Evolutionary conservation across 129 eudicot species (phyloP).

Genomic region (Gnaphalium uliginosum): DNA sequence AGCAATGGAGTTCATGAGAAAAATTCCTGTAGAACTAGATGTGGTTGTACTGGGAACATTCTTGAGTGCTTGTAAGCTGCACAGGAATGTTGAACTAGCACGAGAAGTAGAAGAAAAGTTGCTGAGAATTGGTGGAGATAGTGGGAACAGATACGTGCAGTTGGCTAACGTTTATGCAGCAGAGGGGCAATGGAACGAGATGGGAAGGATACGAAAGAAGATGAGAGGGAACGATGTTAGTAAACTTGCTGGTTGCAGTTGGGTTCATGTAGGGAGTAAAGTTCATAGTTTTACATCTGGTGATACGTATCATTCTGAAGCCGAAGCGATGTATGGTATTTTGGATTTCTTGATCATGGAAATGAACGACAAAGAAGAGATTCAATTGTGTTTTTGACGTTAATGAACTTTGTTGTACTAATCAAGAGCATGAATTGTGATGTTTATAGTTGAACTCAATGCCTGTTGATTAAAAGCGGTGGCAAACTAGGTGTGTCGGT

Average conservation of each 20-base stretch:
- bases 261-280: constrained; percentile 62
- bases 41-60: constrained; percentile 63
- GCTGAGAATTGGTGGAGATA: constrained; percentile 49
- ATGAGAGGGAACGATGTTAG: constrained; percentile 84
- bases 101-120: constrained; percentile 61
- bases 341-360: constrained; percentile 49
- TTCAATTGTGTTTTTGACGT: constrained; percentile 2
- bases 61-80: constrained; percentile 66
- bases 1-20: constrained; percentile 57
- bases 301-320: constrained; percentile 48
- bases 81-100: constrained; percentile 64
- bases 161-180: constrained; percentile 82
- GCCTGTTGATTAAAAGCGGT: not conserved
- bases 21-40: constrained; percentile 68
- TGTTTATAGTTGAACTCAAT: not conserved
- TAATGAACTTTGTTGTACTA: not conserved
- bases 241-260: constrained; percentile 86
- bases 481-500: not conserved
- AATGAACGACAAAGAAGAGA: constrained; percentile 23
- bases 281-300: constrained; percentile 67
- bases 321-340: constrained; percentile 45
- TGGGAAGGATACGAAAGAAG: constrained; percentile 84
- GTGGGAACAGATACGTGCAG: constrained; percentile 78
- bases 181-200: constrained; percentile 75
- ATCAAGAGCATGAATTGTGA: not conserved